These are phyloP conservation scores for Cercospora brassicicola DNA, from an alignment of 2,329 filamentous ascomycete genomes.

Conservation along the genomic window DNA sequence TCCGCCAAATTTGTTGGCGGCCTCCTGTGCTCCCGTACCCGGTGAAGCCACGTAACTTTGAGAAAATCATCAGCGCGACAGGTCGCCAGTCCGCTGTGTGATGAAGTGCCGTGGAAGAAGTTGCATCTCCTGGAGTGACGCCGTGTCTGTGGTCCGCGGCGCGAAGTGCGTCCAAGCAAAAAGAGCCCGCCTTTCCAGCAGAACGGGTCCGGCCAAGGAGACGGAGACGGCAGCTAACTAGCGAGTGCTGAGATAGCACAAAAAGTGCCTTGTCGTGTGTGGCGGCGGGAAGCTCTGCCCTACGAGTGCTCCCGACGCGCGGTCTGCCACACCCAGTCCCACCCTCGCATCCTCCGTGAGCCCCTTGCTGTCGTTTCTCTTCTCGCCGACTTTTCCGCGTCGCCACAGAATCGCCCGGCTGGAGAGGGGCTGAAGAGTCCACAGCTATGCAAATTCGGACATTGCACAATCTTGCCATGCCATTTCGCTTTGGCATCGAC, in stretches of 20 bases:
- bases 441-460: background rate
- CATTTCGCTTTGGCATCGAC: background rate
- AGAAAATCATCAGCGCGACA: background rate
- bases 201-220: background rate
- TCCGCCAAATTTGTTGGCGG: slow-evolving; percentile 11
- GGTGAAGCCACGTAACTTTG: background rate
- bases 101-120: background rate
- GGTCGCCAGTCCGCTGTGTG: background rate
- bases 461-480: background rate
- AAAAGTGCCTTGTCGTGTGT: background rate
- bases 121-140: background rate
- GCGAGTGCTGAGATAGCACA: background rate
- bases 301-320: background rate
- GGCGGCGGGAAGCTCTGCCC: background rate
- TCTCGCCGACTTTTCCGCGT: background rate
- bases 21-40: background rate
- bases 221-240: background rate
- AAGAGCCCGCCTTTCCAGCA: background rate
- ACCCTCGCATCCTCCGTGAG: background rate
- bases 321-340: background rate
- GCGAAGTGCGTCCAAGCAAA: background rate
- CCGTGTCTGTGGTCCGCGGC: background rate
- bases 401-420: background rate
- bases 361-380: background rate
- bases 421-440: background rate